Evolutionary conservation across 2,329 filamentous ascomycete genomes (phyloP).

Genomic region (Aspergillus chevalieri): DNA sequence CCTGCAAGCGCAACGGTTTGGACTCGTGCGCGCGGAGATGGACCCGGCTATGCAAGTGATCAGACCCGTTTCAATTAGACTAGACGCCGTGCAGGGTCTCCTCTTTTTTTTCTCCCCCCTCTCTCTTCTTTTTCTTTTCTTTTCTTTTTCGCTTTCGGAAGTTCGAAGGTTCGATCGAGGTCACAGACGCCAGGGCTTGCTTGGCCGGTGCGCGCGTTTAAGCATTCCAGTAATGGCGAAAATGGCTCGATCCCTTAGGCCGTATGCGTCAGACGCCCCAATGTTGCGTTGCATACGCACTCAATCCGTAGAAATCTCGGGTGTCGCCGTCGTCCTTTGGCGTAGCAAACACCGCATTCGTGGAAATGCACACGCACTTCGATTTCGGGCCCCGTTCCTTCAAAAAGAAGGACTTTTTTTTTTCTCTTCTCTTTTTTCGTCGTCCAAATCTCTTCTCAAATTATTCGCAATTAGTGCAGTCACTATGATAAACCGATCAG

Average conservation of each 20-base stretch:
- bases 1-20: constrained; percentile 20
- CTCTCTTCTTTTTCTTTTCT: constrained; percentile 5
- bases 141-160: background rate
- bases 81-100: constrained; percentile 17
- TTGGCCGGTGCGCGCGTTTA: constrained; percentile 20
- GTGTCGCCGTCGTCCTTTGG: background rate
- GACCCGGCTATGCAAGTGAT: constrained; percentile 34
- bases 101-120: background rate
- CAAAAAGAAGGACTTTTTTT: background rate
- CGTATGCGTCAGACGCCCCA: background rate
- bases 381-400: background rate
- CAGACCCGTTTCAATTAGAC: constrained; percentile 15
- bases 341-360: constrained; percentile 7
- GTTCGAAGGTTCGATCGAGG: background rate
- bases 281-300: background rate
- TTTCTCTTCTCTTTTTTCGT: background rate
- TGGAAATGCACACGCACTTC: constrained; percentile 5
- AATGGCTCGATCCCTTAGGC: constrained; percentile 9
- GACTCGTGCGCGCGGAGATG: constrained; percentile 20
- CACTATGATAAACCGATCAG: background rate
- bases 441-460: background rate
- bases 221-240: constrained; percentile 21
- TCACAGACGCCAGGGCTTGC: constrained; percentile 11
- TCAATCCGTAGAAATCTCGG: too few relatives aligned
- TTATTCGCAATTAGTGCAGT: background rate